Evolutionary conservation across 768 basidiomycete genomes (phyloP).

Genomic region (Auricularia sp.): DNA sequence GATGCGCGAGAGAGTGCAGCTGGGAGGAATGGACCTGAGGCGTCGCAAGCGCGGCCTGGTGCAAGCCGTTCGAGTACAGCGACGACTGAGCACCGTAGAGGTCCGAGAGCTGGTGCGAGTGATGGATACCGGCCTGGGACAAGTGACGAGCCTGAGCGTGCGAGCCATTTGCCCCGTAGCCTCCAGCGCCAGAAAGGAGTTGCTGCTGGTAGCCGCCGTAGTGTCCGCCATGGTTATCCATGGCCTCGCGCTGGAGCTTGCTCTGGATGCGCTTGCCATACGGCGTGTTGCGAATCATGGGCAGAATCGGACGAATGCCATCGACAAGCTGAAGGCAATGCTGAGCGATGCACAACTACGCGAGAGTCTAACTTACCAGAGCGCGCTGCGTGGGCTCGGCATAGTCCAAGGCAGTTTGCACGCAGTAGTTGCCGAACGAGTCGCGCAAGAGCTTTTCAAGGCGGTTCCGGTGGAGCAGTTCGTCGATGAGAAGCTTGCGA

Average conservation of each 20-base stretch:
- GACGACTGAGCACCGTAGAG: constrained; percentile 1
- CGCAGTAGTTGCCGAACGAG: constrained; percentile 94
- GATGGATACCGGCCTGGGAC: neutral
- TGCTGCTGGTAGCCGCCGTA: neutral
- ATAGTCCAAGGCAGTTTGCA: constrained; percentile 96
- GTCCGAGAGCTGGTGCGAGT: constrained; percentile 1
- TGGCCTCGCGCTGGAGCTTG: constrained; percentile 91
- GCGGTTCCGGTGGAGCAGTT: constrained; percentile 86
- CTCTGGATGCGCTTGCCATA: constrained; percentile 99
- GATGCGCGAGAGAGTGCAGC: neutral
- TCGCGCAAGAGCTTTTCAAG: constrained; percentile 93
- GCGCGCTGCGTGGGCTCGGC: constrained; percentile 86
- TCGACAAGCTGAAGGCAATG: constrained; percentile 57
- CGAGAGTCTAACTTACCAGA: constrained; percentile 34
- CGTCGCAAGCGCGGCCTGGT: neutral
- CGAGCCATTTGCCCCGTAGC: neutral
- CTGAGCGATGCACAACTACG: neutral
- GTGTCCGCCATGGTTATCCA: constrained; percentile 30
- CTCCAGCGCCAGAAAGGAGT: neutral
- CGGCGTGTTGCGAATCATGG: constrained; percentile 96
- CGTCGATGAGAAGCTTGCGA: constrained; percentile 89
- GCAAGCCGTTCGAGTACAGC: neutral
- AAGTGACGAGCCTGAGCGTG: constrained; percentile 1
- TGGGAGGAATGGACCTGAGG: neutral
- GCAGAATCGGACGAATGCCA: constrained; percentile 95